phyloP scores from a whole-genome alignment of 192 early-diverging fungal species.

The Linnemannia hyalina region DNA sequence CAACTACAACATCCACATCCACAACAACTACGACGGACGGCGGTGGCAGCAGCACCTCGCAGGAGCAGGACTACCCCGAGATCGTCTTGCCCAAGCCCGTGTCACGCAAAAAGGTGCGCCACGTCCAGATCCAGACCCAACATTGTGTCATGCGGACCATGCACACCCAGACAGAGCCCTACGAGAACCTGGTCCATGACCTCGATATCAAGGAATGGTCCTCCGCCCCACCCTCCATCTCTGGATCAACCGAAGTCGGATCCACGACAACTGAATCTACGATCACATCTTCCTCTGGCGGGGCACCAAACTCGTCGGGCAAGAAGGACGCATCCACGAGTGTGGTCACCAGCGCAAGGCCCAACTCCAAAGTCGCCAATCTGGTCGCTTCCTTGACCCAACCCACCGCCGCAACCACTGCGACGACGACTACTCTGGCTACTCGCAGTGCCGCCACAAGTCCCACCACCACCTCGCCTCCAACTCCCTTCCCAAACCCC shows the following conservation, averaged over 20 bases:
- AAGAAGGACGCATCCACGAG: background rate
- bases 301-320: background rate
- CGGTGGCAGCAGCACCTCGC: background rate
- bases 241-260: slow-evolving; percentile 15
- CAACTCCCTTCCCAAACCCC: background rate
- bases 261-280: background rate
- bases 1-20: background rate
- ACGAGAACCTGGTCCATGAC: slow-evolving; percentile 30
- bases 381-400: slow-evolving; percentile 30
- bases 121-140: slow-evolving; percentile 54
- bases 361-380: slow-evolving; percentile 31
- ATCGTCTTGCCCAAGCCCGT: slow-evolving; percentile 35
- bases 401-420: slow-evolving; percentile 18
- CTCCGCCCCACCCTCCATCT: background rate
- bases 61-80: slow-evolving; percentile 24
- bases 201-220: slow-evolving; percentile 29
- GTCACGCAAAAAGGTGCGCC: slow-evolving; percentile 52
- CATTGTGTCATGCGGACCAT: slow-evolving; percentile 50
- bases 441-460: background rate
- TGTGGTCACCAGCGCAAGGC: background rate
- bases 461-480: background rate
- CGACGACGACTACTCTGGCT: slow-evolving; percentile 18
- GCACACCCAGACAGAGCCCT: slow-evolving; percentile 42
- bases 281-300: background rate
- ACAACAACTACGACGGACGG: background rate